A percentile compares a stretch with the other conserved stretches of the same genome.
phyloP scores from a whole-genome alignment of 2,329 filamentous ascomycete genomes.

The Chaetothyriales sp. region DNA sequence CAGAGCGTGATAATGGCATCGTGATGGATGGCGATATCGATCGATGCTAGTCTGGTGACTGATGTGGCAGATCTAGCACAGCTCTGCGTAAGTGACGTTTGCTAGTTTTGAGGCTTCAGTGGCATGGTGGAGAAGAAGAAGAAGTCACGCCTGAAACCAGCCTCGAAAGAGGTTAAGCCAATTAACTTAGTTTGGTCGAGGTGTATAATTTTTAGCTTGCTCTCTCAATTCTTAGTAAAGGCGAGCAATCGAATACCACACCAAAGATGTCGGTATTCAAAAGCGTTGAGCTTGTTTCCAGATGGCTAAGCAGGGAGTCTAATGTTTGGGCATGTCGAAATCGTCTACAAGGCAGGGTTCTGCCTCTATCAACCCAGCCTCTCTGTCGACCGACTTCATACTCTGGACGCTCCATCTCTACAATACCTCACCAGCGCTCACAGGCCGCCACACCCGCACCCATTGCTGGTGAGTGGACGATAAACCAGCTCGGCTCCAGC shows the following conservation, averaged over 20 bases:
- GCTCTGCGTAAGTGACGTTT: too few relatives aligned
- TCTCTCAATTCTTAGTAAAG: not conserved
- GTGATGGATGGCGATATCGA: too few relatives aligned
- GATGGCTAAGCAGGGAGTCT: conserved; percentile 13
- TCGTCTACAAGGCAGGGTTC: conserved; percentile 1
- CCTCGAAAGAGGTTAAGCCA: too few relatives aligned
- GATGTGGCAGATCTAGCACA: too few relatives aligned
- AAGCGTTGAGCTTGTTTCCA: conserved; percentile 16
- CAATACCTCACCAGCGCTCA: conserved; percentile 7
- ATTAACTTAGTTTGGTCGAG: too few relatives aligned
- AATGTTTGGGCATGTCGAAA: conserved; percentile 3
- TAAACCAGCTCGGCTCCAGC: conserved; percentile 31
- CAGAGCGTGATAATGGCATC: too few relatives aligned
- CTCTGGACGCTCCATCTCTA: conserved; percentile 8
- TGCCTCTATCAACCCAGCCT: not conserved
- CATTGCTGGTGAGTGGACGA: conserved; percentile 15
- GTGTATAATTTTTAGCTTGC: too few relatives aligned
- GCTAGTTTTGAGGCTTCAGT: too few relatives aligned
- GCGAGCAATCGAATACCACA: not conserved
- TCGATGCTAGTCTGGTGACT: too few relatives aligned
- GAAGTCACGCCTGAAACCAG: too few relatives aligned
- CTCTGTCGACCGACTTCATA: not conserved
- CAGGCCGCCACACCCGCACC: conserved; percentile 14
- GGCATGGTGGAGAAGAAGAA: too few relatives aligned
- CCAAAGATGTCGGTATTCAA: conserved; percentile 11